phyloP scores from a whole-genome alignment of 768 basidiomycete species.

The Coprinopsis cinerea region DNA sequence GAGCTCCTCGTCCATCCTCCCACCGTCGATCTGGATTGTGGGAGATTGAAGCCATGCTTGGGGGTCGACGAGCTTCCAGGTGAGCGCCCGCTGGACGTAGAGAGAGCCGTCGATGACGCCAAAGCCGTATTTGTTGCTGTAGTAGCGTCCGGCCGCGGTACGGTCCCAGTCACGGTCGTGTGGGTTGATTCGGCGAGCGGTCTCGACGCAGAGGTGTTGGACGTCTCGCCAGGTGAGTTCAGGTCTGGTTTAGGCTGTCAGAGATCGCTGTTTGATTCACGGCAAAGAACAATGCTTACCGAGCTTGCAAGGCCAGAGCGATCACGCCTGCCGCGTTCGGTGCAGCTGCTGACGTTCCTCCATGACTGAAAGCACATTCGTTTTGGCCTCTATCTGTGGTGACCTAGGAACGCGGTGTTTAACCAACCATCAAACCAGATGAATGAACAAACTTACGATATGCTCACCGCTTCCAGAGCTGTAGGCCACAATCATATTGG shows the following conservation, averaged over 20 bases:
- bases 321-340: constrained; percentile 93
- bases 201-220: constrained; percentile 79
- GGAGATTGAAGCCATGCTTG: constrained; percentile 86
- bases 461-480: constrained; percentile 90
- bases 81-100: constrained; percentile 67
- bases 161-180: constrained; percentile 92
- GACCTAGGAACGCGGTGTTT: no score
- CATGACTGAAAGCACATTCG: constrained; percentile 74
- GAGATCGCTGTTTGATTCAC: no score
- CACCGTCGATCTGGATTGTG: constrained; percentile 58
- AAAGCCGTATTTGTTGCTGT: constrained; percentile 91
- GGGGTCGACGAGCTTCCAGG: constrained; percentile 85
- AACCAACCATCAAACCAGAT: no score
- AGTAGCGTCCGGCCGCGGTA: constrained; percentile 59
- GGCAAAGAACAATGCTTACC: no score
- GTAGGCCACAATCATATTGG: constrained; percentile 93
- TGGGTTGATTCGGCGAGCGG: constrained; percentile 71
- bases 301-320: constrained; percentile 79
- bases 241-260: no score
- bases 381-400: constrained; percentile 89
- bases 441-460: constrained; percentile 89
- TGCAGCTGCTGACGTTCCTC: constrained; percentile 95
- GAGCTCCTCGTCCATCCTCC: constrained; percentile 47
- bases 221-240: constrained; percentile 97
- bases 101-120: constrained; percentile 79